Evolutionary conservation across 768 basidiomycete genomes (phyloP).

Genomic region (Leucosporidium yakuticum): DNA sequence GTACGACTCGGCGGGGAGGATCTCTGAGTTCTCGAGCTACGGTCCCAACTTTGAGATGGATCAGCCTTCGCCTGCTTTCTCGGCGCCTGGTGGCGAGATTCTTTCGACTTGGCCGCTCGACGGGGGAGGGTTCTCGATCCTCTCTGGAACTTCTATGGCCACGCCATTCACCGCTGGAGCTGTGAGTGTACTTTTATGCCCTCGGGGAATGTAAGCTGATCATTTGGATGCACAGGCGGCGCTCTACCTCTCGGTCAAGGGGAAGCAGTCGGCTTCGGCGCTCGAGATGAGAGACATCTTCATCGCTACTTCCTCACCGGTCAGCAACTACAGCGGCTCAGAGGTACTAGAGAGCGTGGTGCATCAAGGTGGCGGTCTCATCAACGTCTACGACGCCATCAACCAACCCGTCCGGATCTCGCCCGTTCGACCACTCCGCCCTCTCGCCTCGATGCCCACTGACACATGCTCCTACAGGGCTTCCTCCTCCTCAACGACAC

Average conservation of each 20-base stretch:
- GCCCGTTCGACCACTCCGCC: constrained; percentile 41
- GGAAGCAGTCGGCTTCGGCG: background rate
- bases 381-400: constrained; percentile 58
- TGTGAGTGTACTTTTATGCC: background rate
- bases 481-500: constrained; percentile 64
- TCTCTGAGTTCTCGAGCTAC: background rate
- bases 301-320: background rate
- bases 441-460: constrained; percentile 24
- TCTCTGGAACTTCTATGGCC: background rate
- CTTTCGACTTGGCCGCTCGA: constrained; percentile 50
- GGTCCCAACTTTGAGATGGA: background rate
- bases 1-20: background rate
- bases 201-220: background rate
- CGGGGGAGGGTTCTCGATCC: constrained; percentile 44
- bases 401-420: constrained; percentile 38
- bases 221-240: background rate
- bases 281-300: background rate
- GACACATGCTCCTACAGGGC: constrained; percentile 48
- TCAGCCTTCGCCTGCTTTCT: background rate
- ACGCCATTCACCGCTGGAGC: background rate
- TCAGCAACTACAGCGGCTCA: background rate
- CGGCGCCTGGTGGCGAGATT: constrained; percentile 42
- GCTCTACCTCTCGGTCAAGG: background rate
- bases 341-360: background rate
- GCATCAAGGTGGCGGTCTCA: constrained; percentile 48